Evolutionary conservation across 2,329 filamentous ascomycete species (phyloP), one percentile per base, ranked within the genome.

Genomic region (Scolecobasidium constrictum): DNA sequence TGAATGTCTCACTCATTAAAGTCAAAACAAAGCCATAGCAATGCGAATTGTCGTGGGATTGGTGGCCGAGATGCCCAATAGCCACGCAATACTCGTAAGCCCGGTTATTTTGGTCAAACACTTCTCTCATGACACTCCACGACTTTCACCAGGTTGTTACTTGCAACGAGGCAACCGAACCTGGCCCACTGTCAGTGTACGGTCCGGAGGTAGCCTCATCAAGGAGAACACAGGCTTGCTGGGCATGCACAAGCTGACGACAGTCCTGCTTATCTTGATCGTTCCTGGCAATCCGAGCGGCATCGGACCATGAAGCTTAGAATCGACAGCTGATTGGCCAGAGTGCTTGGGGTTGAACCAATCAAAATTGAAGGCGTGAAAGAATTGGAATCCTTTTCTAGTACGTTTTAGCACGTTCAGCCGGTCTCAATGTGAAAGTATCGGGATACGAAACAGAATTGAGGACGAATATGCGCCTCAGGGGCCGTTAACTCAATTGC

Each of bases 41-140:
- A 15, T 36, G 34, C 34, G 18, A 36, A 15, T 36, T 9, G 18
- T 11, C 9, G 34, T 7, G 9, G 17, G 9, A 11, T 11, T 36
- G 34, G 34, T 17, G 34, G 9, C 9, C 9, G 9, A 36, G 7
- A 36, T n/a, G 11, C 7, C 34, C 34, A 36, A 36, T 36, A 9
- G 17, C 7, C 7, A 36, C 16, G 34, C 34, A 16, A 36, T 11
- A 11, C 34, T 15, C 26, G 45, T 44, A 4, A 48, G 39, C 21
- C 49, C 45, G 42, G 5, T 2, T 12, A 47, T 39, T 4, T 51
- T 52, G 28, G 33, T 50, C 15, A 52, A 47, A 6, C 42, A 49
- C 41, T 51, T 31, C 45, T 51, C 9, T 51, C 35, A 26, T 35
- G 40, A 28, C 38, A 38, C 38, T 35, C 52, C 20, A 51, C 38